Evolutionary conservation across 352 stramenopile species (phyloP), one percentile per base, ranked within the genome.

Genomic region (Achlya hypogyna): DNA sequence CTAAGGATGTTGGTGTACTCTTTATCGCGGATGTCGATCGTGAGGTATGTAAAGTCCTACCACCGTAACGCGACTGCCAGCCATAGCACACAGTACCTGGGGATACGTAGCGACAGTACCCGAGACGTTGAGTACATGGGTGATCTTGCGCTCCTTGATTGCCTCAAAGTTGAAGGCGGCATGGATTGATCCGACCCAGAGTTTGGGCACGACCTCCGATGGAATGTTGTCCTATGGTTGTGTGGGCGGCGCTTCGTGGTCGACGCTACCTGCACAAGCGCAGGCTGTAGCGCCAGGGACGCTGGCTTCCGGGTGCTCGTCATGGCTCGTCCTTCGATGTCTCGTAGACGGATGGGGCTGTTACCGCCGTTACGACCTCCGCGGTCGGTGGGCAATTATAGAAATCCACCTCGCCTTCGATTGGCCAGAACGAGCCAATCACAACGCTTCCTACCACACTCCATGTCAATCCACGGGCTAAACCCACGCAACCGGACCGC

Each of bases 181-280:
- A 69, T 96, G 87, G 43, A 93, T 86, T 8, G 85, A 95, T 29
- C 88, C 88, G 8, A 96, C 75, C 49, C 87, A 96, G n/a, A 96
- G 62, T 0, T 84, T 73, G 5, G 74, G 69, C 4, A 76, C 71
- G 14, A 96, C 64, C 38, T 93, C 75, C 6, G 87, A 73, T 0
- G 88, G 88, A 20, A 95, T 53, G 69, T 95, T 96, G 71, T 96
- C 88, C 72, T 96, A 86, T 10, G 89, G 12, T 40, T 23, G 53
- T 65, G 4, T 12, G 6, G 5, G 18, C 31, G 5, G 52, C 35
- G 38, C 42, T 49, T 27, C 27, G 38, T n/a, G 16, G 14, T 63
- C 25, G 53, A 23, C 47, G 14, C 10, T 62, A 65, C 59, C 59
- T 65, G 59, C 14, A 65, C 59, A 12, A 65, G 59, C 12, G 59